Percentiles rank a stretch among this genome's conserved stretches.
Evolutionary conservation across 345 rosid species (phyloP).

Genomic region (Lepidium aucheri): DNA sequence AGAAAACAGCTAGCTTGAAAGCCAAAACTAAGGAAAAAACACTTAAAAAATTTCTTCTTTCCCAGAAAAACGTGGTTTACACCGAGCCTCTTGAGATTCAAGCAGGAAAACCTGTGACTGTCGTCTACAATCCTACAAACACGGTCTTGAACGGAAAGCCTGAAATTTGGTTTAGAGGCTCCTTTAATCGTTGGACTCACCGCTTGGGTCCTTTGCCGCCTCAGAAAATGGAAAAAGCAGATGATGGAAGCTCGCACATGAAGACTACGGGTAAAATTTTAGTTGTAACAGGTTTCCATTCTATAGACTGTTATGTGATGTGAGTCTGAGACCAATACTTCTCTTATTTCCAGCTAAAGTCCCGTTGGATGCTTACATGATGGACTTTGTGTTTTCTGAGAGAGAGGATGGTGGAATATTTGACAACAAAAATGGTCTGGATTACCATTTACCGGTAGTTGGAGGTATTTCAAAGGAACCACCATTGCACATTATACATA

Average conservation of each 20-base stretch:
- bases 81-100: constrained; percentile 78
- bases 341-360: constrained; percentile 60
- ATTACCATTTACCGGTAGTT: constrained; percentile 75
- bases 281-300: background rate
- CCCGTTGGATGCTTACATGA: constrained; percentile 87
- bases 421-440: constrained; percentile 70
- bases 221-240: constrained; percentile 64
- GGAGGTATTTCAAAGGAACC: constrained; percentile 78
- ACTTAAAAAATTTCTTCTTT: constrained; percentile 63
- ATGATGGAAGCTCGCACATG: constrained; percentile 44
- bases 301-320: background rate
- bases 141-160: constrained; percentile 74
- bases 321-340: background rate
- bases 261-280: constrained; percentile 50
- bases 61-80: constrained; percentile 75
- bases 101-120: constrained; percentile 61
- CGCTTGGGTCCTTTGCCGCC: constrained; percentile 67
- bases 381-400: constrained; percentile 98
- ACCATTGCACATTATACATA: constrained; percentile 84
- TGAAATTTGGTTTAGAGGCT: constrained; percentile 88
- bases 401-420: constrained; percentile 73
- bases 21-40: constrained; percentile 67
- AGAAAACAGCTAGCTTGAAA: constrained; percentile 58
- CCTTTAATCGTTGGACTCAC: constrained; percentile 95
- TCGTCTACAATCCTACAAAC: constrained; percentile 79